Conservation (phyloP, 2,329 filamentous ascomycete species). For the Aspergillus floridensis region DNA sequence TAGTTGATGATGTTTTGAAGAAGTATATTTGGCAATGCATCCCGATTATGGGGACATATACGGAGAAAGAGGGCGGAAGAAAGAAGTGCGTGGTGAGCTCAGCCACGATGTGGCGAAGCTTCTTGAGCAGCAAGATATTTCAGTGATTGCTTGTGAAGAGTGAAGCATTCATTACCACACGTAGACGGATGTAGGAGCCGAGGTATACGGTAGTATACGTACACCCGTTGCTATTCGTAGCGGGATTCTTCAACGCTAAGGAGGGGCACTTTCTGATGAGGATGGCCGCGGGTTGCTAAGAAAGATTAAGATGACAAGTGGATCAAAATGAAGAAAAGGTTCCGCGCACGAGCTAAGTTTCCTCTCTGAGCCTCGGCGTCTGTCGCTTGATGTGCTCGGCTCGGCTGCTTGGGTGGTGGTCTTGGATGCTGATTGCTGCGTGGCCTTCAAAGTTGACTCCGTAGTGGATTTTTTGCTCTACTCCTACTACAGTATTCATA, state of each 20-base stretch:
- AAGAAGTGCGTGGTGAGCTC: neutral
- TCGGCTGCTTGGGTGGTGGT: neutral
- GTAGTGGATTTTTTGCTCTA: too few species aligned
- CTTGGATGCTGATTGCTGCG: too few species aligned
- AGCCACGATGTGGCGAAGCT: neutral
- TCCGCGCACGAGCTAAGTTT: neutral
- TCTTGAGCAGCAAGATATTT: neutral
- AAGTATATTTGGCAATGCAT: neutral
- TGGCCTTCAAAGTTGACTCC: too few species aligned
- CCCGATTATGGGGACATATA: too few species aligned
- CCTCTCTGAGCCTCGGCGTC: neutral
- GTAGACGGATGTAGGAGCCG: neutral
- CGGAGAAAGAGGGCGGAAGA: neutral
- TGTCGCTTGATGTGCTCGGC: neutral
- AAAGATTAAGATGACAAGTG: neutral
- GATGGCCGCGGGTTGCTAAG: neutral
- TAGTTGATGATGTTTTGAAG: neutral
- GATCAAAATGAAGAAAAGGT: neutral
- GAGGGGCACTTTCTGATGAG: too few species aligned
- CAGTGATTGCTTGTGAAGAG: too few species aligned
- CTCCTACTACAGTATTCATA: too few species aligned
- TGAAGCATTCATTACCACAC: neutral
- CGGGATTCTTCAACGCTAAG: neutral
- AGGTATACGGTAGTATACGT: neutral
- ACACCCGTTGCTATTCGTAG: neutral